Evolutionary conservation across 441 rosid species (phyloP).

Genomic region (Erodium chrysanthum): DNA sequence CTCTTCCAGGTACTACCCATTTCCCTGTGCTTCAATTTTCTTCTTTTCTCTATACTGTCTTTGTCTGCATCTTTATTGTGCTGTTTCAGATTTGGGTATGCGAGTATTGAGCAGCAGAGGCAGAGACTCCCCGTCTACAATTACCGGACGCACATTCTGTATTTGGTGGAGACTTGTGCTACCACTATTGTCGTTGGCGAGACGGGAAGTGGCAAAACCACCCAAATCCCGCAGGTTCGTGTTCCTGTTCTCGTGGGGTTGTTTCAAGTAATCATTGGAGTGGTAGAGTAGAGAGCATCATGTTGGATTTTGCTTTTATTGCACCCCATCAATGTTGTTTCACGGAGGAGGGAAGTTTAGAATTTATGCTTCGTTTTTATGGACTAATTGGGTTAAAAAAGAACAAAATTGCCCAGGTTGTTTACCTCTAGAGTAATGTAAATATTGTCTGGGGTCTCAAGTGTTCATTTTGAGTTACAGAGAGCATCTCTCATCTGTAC

Average conservation of each 20-base stretch:
- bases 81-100: conserved; percentile 50
- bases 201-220: conserved; percentile 97
- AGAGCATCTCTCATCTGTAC: not conserved
- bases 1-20: conserved; percentile 6
- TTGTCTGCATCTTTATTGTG: not conserved
- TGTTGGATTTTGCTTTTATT: conserved; percentile 1
- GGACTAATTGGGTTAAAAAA: not conserved
- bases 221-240: conserved; percentile 89
- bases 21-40: not conserved
- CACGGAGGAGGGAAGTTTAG: no score
- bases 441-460: not conserved
- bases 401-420: not conserved
- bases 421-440: not conserved
- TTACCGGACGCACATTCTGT: conserved; percentile 65
- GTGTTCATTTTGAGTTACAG: not conserved
- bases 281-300: no score
- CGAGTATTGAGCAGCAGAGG: conserved; percentile 71
- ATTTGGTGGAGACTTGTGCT: conserved; percentile 76
- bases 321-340: not conserved
- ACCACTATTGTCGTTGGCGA: conserved; percentile 89
- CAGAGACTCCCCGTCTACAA: conserved; percentile 83
- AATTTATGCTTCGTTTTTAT: not conserved
- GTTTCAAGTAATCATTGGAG: not conserved
- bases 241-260: not conserved
- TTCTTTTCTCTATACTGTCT: not conserved